Percentiles rank a stretch among this genome's conserved stretches.
Conservation (phyloP, 768 basidiomycete species). For the Leucogyrophana mollusca region DNA sequence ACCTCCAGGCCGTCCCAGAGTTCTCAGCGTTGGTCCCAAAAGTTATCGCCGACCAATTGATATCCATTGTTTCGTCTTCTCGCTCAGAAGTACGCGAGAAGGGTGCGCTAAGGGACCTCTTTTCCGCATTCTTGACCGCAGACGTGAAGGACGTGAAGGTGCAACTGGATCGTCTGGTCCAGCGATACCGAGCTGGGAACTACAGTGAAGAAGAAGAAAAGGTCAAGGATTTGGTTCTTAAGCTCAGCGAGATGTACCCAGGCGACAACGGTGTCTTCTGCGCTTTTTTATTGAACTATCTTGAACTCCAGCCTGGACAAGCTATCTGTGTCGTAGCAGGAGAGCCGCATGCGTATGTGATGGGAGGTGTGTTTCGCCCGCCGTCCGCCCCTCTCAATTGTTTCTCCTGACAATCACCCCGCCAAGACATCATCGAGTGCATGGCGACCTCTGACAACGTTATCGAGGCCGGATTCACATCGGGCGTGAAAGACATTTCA, state of each 20-base stretch:
- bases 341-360: constrained; percentile 59
- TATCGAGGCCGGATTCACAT: constrained; percentile 48
- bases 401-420: not conserved
- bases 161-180: not conserved
- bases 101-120: constrained; percentile 1
- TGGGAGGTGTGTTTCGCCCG: constrained; percentile 44
- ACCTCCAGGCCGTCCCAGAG: constrained; percentile 4
- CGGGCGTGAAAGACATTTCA: constrained; percentile 75
- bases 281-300: constrained; percentile 52
- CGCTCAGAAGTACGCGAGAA: not conserved
- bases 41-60: not conserved
- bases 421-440: constrained; percentile 58
- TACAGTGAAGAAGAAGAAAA: constrained; percentile 12
- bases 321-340: constrained; percentile 54
- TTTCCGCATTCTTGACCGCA: constrained; percentile 1
- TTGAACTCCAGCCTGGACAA: constrained; percentile 48
- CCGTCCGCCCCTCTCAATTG: no score
- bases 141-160: not conserved
- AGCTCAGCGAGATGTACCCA: constrained; percentile 48
- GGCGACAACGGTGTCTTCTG: constrained; percentile 56
- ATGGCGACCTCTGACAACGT: constrained; percentile 62
- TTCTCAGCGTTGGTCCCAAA: constrained; percentile 4
- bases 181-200: constrained; percentile 8
- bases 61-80: not conserved
- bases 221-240: constrained; percentile 34